Evolutionary conservation across 306 rosid genomes (phyloP).

Genomic region (Abrus precatorius): DNA sequence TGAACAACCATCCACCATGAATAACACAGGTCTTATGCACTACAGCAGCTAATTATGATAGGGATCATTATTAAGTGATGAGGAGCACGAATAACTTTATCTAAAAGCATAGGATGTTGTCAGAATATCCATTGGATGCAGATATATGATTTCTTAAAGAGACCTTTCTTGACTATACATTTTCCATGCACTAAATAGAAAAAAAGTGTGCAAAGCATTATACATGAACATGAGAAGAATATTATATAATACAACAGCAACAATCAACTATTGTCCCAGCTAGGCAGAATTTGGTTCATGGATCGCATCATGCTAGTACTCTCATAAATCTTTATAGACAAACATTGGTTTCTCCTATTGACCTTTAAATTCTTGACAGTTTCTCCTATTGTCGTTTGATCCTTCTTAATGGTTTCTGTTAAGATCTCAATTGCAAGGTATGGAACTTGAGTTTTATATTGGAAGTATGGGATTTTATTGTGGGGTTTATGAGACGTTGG

Average conservation of each 20-base stretch:
- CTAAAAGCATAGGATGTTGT: too few species aligned
- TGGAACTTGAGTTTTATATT: too few species aligned
- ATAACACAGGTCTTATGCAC: neutral
- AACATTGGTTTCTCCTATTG: neutral
- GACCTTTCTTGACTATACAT: neutral
- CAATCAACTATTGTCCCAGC: neutral
- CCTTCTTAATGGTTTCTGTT: neutral
- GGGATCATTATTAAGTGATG: neutral
- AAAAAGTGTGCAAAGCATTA: slow-evolving; percentile 16
- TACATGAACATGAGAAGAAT: neutral
- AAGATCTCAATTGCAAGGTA: too few species aligned
- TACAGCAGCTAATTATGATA: neutral
- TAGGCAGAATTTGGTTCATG: too few species aligned
- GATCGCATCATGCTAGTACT: too few species aligned
- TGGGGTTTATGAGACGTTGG: too few species aligned
- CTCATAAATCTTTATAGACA: too few species aligned
- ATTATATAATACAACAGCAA: neutral
- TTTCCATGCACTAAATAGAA: neutral
- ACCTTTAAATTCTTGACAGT: neutral
- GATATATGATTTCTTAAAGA: slow-evolving; percentile 9
- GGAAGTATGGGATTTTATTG: too few species aligned
- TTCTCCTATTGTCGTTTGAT: neutral
- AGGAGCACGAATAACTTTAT: too few species aligned
- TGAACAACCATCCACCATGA: neutral
- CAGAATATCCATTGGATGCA: neutral